phyloP scores from a whole-genome alignment of 257 asterid species.

The Plectranthus barbatus region DNA sequence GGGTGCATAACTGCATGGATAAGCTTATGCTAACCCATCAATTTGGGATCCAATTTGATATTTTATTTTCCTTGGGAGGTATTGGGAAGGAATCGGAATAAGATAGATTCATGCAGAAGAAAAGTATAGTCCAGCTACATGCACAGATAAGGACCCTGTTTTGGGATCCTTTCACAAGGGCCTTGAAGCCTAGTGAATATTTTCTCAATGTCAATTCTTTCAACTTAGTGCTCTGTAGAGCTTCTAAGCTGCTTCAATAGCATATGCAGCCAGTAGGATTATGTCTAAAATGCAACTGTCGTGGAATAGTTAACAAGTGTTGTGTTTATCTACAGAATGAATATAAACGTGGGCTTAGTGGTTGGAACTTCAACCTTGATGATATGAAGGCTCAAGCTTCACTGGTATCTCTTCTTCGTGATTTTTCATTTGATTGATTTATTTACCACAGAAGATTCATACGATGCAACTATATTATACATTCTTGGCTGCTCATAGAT shows the following conservation, averaged over 20 bases:
- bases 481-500: slow-evolving; percentile 33
- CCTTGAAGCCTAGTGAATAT: neutral
- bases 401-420: slow-evolving; percentile 39
- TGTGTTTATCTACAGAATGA: slow-evolving; percentile 43
- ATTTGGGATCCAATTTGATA: neutral
- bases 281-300: neutral
- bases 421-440: neutral
- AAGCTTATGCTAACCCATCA: neutral
- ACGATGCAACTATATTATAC: slow-evolving; percentile 4
- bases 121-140: neutral
- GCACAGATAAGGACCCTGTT: neutral
- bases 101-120: neutral
- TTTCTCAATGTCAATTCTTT: neutral
- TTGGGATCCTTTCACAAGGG: neutral
- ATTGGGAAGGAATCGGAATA: neutral
- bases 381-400: slow-evolving; percentile 86
- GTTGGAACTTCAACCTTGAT: slow-evolving; percentile 72
- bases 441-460: neutral
- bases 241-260: neutral
- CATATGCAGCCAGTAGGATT: neutral
- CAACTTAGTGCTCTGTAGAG: neutral
- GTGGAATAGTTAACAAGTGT: slow-evolving; percentile 1
- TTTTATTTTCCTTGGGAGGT: neutral
- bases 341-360: slow-evolving; percentile 75
- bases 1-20: slow-evolving; percentile 8